These are phyloP conservation scores for Glycine soja DNA, from an alignment of 306 rosid genomes.

Conservation along the genomic window DNA sequence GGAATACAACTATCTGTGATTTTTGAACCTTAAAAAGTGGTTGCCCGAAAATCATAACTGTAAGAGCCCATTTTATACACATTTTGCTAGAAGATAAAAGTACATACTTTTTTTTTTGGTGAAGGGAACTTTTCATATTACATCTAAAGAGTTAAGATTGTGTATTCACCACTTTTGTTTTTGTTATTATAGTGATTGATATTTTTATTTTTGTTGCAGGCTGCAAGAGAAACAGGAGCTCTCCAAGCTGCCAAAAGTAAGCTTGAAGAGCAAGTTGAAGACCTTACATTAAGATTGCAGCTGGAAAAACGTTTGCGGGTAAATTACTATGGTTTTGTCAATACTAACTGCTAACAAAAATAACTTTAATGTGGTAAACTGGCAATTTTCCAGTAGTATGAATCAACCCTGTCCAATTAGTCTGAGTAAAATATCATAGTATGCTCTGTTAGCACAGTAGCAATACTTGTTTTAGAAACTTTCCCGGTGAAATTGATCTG, in stretches of 20 bases:
- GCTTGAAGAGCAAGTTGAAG: slow-evolving; percentile 90
- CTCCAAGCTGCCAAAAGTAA: slow-evolving; percentile 93
- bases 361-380: slow-evolving; percentile 19
- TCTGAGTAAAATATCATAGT: slow-evolving; percentile 10
- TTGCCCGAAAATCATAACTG: no score
- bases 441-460: slow-evolving; percentile 3
- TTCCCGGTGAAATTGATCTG: not conserved
- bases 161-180: slow-evolving; percentile 15
- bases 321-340: slow-evolving; percentile 25
- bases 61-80: no score
- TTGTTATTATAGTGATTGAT: slow-evolving; percentile 10
- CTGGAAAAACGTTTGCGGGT: slow-evolving; percentile 92
- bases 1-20: no score
- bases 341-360: not conserved
- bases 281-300: slow-evolving; percentile 79
- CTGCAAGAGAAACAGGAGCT: slow-evolving; percentile 92
- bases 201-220: slow-evolving; percentile 54
- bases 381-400: not conserved
- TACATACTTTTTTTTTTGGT: no score
- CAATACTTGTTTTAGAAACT: slow-evolving; percentile 2
- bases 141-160: no score
- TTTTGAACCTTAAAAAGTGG: no score
- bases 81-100: no score
- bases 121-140: no score
- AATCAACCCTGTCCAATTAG: not conserved